Conservation (phyloP, 1,139 yeast genomes). For the Yamadazyma trypodendri region DNA sequence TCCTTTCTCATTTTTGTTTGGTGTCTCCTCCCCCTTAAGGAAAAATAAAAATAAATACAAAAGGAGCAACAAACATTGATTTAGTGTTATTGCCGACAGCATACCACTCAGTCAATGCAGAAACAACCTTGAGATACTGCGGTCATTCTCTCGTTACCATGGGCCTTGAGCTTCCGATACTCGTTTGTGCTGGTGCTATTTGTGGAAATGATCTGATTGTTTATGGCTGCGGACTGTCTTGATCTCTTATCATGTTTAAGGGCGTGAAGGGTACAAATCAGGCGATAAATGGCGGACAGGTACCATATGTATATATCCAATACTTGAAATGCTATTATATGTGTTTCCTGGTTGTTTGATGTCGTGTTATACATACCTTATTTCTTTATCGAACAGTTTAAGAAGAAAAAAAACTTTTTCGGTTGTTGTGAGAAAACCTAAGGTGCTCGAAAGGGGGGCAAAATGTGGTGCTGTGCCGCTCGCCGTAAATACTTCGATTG, state of each 20-base stretch:
- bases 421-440: slow-evolving; percentile 1
- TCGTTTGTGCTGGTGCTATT: too few relatives aligned
- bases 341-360: background rate
- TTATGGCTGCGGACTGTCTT: too few relatives aligned
- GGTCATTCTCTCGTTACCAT: too few relatives aligned
- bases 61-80: background rate
- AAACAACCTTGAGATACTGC: too few relatives aligned
- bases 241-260: too few relatives aligned
- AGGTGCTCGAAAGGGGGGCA: slow-evolving; percentile 2
- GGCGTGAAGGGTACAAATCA: too few relatives aligned
- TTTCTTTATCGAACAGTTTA: slow-evolving; percentile 2
- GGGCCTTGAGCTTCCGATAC: too few relatives aligned
- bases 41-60: slow-evolving; percentile 3
- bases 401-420: slow-evolving; percentile 1
- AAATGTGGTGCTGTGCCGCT: slow-evolving; percentile 2
- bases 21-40: slow-evolving; percentile 3
- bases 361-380: background rate
- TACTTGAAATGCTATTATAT: background rate
- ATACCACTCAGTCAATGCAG: too few relatives aligned
- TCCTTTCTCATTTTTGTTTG: background rate
- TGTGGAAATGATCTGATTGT: too few relatives aligned
- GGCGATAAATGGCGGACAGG: too few relatives aligned
- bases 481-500: background rate
- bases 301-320: too few relatives aligned
- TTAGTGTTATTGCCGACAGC: too few relatives aligned